Base-by-base conservation (phyloP, 257 asterid genomes). In the Ilex asprella region DNA sequence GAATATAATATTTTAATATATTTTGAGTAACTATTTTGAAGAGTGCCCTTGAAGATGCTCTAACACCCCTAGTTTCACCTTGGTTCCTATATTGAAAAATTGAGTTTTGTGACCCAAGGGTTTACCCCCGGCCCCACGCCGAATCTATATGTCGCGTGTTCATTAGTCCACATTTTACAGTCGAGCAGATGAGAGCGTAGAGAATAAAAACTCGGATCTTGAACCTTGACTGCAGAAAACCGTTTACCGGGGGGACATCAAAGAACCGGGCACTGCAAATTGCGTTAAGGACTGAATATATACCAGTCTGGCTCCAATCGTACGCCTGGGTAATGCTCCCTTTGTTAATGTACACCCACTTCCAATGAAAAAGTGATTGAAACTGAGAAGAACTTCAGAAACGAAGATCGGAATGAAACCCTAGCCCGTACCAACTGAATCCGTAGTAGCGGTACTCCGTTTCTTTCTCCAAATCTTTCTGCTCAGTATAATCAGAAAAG, bases 401-500 rank as follows among this genome's bases (percentile, higher is more conserved):
- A 58, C 49, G 46, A 39, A 58, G 56, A 44, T 13, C 67, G 62
- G 60, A 67, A 60, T 67, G 52, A 15, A 63, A 67, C 70, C 72
- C 66, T 63, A 72, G 44, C 53, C 72, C 70, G 74, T 76, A 73
- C 80, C 43, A 55, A 59, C 63, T 60, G 14, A 55, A 58, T 70
- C 63, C 65, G 30, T 41, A 27, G 10, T 21, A 1, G 16, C 69
- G 81, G 73, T 73, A 61, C 68, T 21, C 13, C 15, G 32, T 62
- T 21, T 12, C 10, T 46, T 58, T 16, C 35, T 29, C 61, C 43
- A 54, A 7, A 31, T 63, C 67, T 61, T 9, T 61, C 31, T 12
- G 60, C 58, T 57, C 67, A 46, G 58, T 46, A 3, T 49, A 13
- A 10, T 39, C n/a, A 29, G 16, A 53, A 13, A 31, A 9, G 14